Evolutionary conservation across 129 eudicot species (phyloP).

Genomic region (Apium graveolens): DNA sequence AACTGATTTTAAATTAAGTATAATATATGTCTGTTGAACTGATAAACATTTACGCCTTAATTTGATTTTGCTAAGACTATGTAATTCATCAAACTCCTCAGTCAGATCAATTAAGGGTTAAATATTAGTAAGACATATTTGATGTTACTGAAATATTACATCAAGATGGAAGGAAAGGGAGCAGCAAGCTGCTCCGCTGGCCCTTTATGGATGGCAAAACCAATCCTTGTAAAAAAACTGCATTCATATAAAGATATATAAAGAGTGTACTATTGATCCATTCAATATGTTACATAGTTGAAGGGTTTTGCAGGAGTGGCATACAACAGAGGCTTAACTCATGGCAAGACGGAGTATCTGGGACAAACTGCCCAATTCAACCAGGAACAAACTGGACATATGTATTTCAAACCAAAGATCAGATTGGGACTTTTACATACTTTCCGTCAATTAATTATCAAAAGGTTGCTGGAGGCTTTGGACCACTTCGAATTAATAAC

Average conservation of each 20-base stretch:
- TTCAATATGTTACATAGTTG: not conserved
- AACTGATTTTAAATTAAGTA: not conserved
- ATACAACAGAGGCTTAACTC: conserved; percentile 77
- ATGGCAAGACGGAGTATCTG: conserved; percentile 90
- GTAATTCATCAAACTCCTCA: not conserved
- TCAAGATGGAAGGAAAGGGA: not conserved
- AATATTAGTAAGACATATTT: not conserved
- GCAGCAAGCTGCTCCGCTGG: not conserved
- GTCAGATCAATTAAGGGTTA: not conserved
- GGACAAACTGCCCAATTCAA: conserved; percentile 67
- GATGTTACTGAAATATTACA: too few relatives aligned
- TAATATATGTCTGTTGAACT: not conserved
- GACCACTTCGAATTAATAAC: conserved; percentile 68
- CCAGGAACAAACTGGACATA: conserved; percentile 73
- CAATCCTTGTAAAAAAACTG: not conserved
- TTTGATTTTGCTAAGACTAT: too few relatives aligned
- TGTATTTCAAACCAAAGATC: conserved; percentile 59
- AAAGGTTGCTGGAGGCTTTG: conserved; percentile 49
- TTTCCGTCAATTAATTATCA: conserved; percentile 37
- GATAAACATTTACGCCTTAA: too few relatives aligned
- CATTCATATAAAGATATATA: not conserved
- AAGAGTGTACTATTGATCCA: too few relatives aligned
- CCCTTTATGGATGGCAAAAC: not conserved
- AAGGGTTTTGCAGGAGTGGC: conserved; percentile 49
- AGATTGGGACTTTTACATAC: conserved; percentile 35